Evolutionary conservation across 805 yeast species (phyloP).

Genomic region (Ogataea glucozyma): DNA sequence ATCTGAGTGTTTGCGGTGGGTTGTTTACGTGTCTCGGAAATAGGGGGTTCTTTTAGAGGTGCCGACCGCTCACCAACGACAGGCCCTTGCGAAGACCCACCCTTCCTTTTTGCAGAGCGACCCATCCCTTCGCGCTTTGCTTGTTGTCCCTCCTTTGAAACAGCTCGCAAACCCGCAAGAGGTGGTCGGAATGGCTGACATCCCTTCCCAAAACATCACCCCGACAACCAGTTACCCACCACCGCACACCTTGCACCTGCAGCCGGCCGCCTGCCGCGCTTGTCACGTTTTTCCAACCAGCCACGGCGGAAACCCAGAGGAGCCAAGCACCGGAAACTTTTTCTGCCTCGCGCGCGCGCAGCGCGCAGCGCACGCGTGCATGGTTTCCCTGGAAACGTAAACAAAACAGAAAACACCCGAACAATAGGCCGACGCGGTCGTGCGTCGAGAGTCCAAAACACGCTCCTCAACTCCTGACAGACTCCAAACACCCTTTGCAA

Average conservation of each 20-base stretch:
- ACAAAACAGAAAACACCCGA: constrained; percentile 10
- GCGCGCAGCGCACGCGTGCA: neutral
- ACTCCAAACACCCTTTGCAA: neutral
- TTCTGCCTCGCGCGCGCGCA: neutral
- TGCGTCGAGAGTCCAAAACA: constrained; percentile 5
- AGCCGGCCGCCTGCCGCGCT: neutral
- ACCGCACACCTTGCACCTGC: constrained; percentile 16
- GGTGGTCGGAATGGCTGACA: constrained; percentile 8
- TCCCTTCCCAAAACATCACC: constrained; percentile 1
- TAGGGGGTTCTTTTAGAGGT: no score
- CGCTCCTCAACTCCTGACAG: constrained; percentile 1
- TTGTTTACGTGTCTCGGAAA: no score
- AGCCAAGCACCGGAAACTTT: neutral
- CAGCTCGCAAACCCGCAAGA: no score
- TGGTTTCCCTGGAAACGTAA: constrained; percentile 4
- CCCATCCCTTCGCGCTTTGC: neutral
- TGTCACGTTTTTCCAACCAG: constrained; percentile 10
- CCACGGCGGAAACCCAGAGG: constrained; percentile 1
- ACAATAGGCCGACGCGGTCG: no score
- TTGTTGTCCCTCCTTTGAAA: neutral
- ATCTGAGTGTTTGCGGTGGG: no score
- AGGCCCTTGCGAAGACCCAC: no score
- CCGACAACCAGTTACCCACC: neutral
- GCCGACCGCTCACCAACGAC: no score
- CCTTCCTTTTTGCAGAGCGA: no score